Conservation (phyloP, 495 filamentous ascomycete species). For the Aspergillus ostianus region DNA sequence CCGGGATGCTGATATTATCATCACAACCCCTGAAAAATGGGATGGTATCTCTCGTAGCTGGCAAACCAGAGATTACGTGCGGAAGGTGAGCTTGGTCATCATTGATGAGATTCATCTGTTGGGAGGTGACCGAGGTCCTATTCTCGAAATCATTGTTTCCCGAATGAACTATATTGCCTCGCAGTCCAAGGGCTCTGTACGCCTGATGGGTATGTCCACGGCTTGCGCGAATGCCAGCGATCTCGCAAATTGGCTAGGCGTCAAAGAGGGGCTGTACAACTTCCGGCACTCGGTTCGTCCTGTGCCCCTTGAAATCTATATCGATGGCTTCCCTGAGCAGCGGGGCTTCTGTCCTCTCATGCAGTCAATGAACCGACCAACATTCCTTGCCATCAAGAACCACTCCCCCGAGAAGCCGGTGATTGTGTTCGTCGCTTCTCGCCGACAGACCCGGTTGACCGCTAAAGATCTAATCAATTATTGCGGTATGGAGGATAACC, state of each 20-base stretch:
- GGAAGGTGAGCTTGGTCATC: constrained; percentile 92
- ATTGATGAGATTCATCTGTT: constrained; percentile 98
- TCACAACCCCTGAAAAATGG: constrained; percentile 99
- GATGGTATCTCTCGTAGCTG: constrained; percentile 98
- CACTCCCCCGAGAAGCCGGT: constrained; percentile 96
- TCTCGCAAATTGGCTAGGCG: constrained; percentile 93
- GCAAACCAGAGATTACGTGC: constrained; percentile 95
- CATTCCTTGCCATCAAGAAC: constrained; percentile 92
- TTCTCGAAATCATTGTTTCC: constrained; percentile 98
- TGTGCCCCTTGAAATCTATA: constrained; percentile 92
- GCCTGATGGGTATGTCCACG: constrained; percentile 96
- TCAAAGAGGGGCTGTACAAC: constrained; percentile 96
- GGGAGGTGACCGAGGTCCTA: constrained; percentile 92
- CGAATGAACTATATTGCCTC: constrained; percentile 99
- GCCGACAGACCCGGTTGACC: constrained; percentile 90
- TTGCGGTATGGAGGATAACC: constrained; percentile 98
- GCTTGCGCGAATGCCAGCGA: constrained; percentile 96
- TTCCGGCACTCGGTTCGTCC: constrained; percentile 98
- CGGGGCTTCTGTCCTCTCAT: constrained; percentile 96
- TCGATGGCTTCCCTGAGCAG: constrained; percentile 94
- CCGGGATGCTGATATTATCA: constrained; percentile 92
- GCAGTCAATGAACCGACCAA: constrained; percentile 98
- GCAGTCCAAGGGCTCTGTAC: constrained; percentile 78
- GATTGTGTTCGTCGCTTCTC: constrained; percentile 97
- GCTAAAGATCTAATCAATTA: constrained; percentile 95